A percentile compares a stretch with the other conserved stretches of the same genome.
Conservation (phyloP, 345 rosid genomes). For the Melastoma malabathricum region DNA sequence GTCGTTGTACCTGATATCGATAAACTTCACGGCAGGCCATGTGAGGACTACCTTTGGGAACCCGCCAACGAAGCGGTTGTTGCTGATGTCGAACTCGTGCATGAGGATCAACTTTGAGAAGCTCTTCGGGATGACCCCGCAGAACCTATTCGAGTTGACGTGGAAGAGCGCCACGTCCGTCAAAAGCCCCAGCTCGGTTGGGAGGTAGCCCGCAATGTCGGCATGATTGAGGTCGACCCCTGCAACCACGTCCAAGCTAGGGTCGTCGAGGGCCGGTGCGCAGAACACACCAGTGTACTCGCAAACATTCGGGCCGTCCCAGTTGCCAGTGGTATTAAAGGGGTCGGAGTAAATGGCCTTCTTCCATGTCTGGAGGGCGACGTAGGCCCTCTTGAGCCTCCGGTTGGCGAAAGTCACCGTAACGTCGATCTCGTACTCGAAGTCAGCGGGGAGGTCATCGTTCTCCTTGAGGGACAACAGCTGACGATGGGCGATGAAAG, state of each 20-base stretch:
- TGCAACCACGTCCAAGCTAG: constrained; percentile 34
- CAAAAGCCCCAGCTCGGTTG: constrained; percentile 50
- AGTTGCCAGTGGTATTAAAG: constrained; percentile 43
- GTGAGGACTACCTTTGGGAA: constrained; percentile 40
- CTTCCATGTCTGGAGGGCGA: constrained; percentile 71
- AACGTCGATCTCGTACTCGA: constrained; percentile 21
- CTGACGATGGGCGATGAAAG: constrained; percentile 50
- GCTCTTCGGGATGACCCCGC: constrained; percentile 64
- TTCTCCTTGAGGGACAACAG: constrained; percentile 33
- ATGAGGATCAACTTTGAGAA: constrained; percentile 31
- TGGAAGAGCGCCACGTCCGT: constrained; percentile 54
- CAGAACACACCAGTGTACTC: constrained; percentile 61
- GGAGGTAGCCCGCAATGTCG: constrained; percentile 73
- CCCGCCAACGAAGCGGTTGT: constrained; percentile 63
- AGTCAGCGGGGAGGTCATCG: constrained; percentile 20
- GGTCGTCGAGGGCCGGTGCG: constrained; percentile 46
- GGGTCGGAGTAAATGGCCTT: constrained; percentile 71
- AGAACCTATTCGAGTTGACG: constrained; percentile 60
- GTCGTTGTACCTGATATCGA: constrained; percentile 59
- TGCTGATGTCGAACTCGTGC: constrained; percentile 76
- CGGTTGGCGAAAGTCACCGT: constrained; percentile 28
- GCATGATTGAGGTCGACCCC: constrained; percentile 66
- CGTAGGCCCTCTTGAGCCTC: constrained; percentile 50
- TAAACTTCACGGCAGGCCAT: constrained; percentile 39
- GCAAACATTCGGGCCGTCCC: constrained; percentile 65